phyloP scores from a whole-genome alignment of 306 rosid genomes.

The Lathyrus sativus region DNA sequence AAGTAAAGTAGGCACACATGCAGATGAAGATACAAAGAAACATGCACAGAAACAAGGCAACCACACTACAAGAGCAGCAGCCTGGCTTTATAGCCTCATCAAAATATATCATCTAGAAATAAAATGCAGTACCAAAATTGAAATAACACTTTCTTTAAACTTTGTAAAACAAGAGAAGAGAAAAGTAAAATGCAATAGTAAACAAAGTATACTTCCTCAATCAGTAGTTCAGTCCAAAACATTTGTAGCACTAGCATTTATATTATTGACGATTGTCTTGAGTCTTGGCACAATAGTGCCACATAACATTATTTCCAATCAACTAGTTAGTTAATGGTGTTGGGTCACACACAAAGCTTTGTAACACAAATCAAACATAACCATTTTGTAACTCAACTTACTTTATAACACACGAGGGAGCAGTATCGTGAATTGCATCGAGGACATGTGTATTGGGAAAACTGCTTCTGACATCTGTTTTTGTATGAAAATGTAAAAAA shows the following conservation, averaged over 20 bases:
- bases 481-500: conserved; percentile 1
- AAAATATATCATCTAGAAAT: not conserved
- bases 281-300: conserved; percentile 1
- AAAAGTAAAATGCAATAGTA: conserved; percentile 4
- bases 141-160: conserved; percentile 16
- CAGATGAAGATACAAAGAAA: conserved; percentile 23
- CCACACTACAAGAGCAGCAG: not conserved
- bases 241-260: not conserved
- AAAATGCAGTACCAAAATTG: conserved; percentile 7
- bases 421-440: conserved; percentile 91
- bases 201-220: conserved; percentile 37
- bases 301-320: conserved; percentile 4
- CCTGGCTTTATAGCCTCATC: not conserved
- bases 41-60: conserved; percentile 14
- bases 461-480: conserved; percentile 86
- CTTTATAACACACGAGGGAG: conserved; percentile 87
- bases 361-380: conserved; percentile 20
- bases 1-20: conserved; percentile 18
- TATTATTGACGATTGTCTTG: conserved; percentile 16
- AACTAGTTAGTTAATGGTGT: not conserved
- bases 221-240: conserved; percentile 9
- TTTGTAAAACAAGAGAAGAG: not conserved
- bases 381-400: conserved; percentile 35
- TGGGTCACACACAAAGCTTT: conserved; percentile 6
- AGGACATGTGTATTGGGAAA: conserved; percentile 91